Conservation (phyloP, 129 eudicot species). For the Pittosporum tobira region DNA sequence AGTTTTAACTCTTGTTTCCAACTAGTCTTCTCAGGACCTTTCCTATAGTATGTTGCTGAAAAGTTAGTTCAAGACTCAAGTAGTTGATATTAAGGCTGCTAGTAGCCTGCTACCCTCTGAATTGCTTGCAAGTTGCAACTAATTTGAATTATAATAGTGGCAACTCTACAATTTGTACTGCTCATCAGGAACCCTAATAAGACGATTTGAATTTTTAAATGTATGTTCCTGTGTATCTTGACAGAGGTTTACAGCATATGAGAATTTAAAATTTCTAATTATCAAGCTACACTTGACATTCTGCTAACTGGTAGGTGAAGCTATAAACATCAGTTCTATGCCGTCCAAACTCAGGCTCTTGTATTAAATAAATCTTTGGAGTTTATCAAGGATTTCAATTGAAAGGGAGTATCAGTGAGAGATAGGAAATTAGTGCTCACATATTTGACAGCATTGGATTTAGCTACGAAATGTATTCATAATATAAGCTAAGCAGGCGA, state of each 20-base stretch:
- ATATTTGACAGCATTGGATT: conserved; percentile 14
- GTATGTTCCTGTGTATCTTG: conserved; percentile 25
- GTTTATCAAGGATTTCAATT: not conserved
- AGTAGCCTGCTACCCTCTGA: conserved; percentile 13
- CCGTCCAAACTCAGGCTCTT: conserved; percentile 42
- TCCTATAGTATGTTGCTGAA: not conserved
- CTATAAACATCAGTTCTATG: conserved; percentile 18
- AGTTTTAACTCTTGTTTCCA: not conserved
- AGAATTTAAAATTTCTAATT: conserved; percentile 19
- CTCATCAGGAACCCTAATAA: not conserved
- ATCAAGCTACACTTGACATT: conserved; percentile 6
- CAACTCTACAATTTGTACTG: conserved; percentile 1
- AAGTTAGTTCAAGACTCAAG: not conserved
- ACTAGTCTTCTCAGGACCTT: not conserved
- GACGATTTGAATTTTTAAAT: conserved; percentile 16
- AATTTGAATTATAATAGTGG: not conserved
- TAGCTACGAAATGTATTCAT: not conserved
- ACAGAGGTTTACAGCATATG: conserved; percentile 20
- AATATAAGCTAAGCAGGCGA: conserved; percentile 3
- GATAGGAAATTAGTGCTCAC: not conserved
- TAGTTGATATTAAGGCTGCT: not conserved
- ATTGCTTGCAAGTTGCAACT: conserved; percentile 18
- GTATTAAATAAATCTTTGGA: conserved; percentile 7
- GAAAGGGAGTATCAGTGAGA: conserved; percentile 2
- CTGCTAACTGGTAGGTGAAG: not conserved